Base-by-base conservation (phyloP, 1,284 basidiomycete species). In the Irpex lacteus region DNA sequence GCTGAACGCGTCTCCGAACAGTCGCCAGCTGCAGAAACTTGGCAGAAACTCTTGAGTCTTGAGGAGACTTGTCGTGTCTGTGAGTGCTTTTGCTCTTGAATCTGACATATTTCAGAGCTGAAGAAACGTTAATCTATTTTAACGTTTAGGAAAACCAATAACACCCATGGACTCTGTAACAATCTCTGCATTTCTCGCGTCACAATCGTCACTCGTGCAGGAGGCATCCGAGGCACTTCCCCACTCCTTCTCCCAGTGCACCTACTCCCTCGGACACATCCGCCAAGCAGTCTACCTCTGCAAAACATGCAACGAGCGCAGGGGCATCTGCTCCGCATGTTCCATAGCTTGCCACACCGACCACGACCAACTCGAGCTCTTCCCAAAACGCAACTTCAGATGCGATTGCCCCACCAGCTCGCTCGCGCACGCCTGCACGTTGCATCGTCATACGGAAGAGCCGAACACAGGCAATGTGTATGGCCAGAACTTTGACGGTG, bases 331-430 rank as follows among this genome's bases (percentile, higher is more conserved):
- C 70, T 84, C 88, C 13, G 88, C 91, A n/a, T 94, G 91, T 75
- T 91, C 90, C 18, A 83, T 93, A 60, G 89, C 91, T 18, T 94
- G 91, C 70, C 91, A 94, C 72, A 89, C 88, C 15, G 81, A 91
- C 72, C 89, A 92, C 74, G 89, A 92, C 70, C 91, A 94, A 73
- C 75, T 93, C 59, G 92, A 94, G 73, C 81, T 94, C 77, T 94
- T 94, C 75, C 90, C 91, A 1, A 94, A 94, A 73, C 84, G 91
- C 64, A 77, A 81, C 65, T 93, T 94, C 72, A 85, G 87, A 34
- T 94, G 91, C 71, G 91, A 94, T 75, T 94, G 91, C 73, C 90
- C 91, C 1, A 94, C 91, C 7, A 68, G 74, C 9, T 78, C 82
- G 4, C 75, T 92, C 26, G 67, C 80, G 1, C 86, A 89, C 65